Base-by-base conservation (phyloP, 2,329 filamentous ascomycete species). In the Fonsecaea pedrosoi region DNA sequence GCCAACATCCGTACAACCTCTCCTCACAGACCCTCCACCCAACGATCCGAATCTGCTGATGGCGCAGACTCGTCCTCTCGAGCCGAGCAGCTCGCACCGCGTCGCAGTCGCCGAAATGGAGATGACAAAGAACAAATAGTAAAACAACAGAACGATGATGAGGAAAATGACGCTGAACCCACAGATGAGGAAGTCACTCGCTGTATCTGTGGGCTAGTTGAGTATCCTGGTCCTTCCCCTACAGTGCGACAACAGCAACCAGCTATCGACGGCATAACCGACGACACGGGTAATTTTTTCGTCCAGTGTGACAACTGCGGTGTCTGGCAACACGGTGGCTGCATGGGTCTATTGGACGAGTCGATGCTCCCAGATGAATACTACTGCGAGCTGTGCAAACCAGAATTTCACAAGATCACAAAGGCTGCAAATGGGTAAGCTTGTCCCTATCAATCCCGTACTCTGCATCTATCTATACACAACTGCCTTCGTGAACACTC, bases 231-330 rank as follows among this genome's bases (percentile, higher is more conserved):
- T 62, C 91, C 71, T 25, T 69, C 69, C 15, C 54, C 62, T 35
- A 60, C 54, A 34, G 63, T 70, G 45, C 58, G 66, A 61, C 69
- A 70, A 35, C 69, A 70, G 56, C 65, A 67, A 32, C 25, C 64
- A 35, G 53, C 42, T 15, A 6, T 60, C 10, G 68, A 68, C 38
- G 37, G 38, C 32, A 35, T 66, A 37, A 60, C 63, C 87, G 93
- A 97, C 75, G 94, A 98, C 71, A 86, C 94, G 72, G 95, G 94
- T 54, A 94, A 94, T 60, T 90, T 98, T 80, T 99, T 97, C 80
- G 94, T 99, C 72, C 94, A 98, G 82, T 99, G 95, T 85, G 95
- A 98, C 80, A 85, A 92, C 71, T 99, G 95, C 84, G 96, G 96
- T 78, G 95, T 98, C 70, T 99, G 77, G 95, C 95, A 99, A 78